phyloP scores from a whole-genome alignment of 345 rosid species.

The Garcia nutans region DNA sequence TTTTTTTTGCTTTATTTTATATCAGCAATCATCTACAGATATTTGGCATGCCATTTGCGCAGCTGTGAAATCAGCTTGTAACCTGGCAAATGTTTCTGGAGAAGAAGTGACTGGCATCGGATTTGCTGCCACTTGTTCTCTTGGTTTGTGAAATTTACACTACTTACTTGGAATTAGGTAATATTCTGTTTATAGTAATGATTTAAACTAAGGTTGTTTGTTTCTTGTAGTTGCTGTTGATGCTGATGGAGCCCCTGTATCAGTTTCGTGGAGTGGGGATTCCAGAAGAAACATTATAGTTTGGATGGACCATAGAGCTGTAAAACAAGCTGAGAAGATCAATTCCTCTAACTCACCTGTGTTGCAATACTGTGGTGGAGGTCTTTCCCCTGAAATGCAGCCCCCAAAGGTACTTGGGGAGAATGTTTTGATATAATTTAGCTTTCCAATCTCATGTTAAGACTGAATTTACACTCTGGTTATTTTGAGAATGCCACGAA shows the following conservation, averaged over 20 bases:
- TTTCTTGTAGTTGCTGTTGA: conserved; percentile 80
- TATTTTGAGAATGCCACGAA: not conserved
- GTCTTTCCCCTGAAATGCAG: conserved; percentile 92
- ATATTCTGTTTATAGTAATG: not conserved
- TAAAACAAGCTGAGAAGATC: conserved; percentile 87
- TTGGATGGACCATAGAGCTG: conserved; percentile 99
- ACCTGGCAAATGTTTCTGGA: conserved; percentile 63
- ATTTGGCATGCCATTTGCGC: conserved; percentile 97
- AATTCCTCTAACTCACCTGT: conserved; percentile 78
- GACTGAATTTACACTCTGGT: not conserved
- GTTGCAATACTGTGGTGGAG: conserved; percentile 87
- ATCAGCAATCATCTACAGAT: conserved; percentile 97
- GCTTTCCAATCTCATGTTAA: not conserved
- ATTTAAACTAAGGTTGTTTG: not conserved
- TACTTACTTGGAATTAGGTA: not conserved
- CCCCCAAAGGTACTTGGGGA: conserved; percentile 71
- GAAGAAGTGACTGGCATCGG: conserved; percentile 74
- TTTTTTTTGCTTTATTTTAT: not conserved
- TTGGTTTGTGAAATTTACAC: conserved; percentile 51
- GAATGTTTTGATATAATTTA: not conserved
- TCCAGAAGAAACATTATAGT: conserved; percentile 87
- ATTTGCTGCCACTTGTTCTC: conserved; percentile 95
- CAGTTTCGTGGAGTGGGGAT: conserved; percentile 97
- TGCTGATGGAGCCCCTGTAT: conserved; percentile 91
- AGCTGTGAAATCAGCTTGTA: conserved; percentile 76